Conservation (phyloP, 805 yeast species). For the Wickerhamiella siamensis region DNA sequence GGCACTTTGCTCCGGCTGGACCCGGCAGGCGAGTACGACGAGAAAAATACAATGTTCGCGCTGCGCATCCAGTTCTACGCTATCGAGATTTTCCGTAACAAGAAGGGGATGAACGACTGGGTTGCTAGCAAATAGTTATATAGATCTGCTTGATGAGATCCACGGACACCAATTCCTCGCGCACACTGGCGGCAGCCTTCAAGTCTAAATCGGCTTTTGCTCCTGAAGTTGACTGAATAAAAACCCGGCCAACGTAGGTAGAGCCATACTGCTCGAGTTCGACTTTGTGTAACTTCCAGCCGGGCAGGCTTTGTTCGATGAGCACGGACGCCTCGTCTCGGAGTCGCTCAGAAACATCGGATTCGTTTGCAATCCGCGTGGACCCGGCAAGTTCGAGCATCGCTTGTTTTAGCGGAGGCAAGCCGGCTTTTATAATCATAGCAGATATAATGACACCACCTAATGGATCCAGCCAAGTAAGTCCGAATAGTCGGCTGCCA, state of each 20-base stretch:
- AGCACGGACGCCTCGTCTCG: constrained; percentile 5
- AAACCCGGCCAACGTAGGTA: constrained; percentile 15
- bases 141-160: constrained; percentile 17
- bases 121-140: constrained; percentile 27
- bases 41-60: constrained; percentile 71
- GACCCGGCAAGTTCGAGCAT: constrained; percentile 67
- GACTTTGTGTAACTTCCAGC: constrained; percentile 8
- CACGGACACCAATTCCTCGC: constrained; percentile 8
- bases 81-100: constrained; percentile 86
- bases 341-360: constrained; percentile 12
- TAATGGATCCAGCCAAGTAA: constrained; percentile 78
- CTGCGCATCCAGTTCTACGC: constrained; percentile 93
- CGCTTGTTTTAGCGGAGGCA: constrained; percentile 54
- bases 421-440: constrained; percentile 73
- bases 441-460: constrained; percentile 83
- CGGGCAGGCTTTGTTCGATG: constrained; percentile 9
- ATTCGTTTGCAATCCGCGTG: constrained; percentile 10
- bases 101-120: constrained; percentile 88
- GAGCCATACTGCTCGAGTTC: constrained; percentile 19
- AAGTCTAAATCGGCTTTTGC: neutral
- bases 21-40: constrained; percentile 58
- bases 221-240: constrained; percentile 2
- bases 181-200: constrained; percentile 9
- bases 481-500: constrained; percentile 62
- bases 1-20: constrained; percentile 84